Percentiles rank a stretch among this genome's conserved stretches.
These are phyloP conservation scores for Rhizopogon sp. DNA, from an alignment of 768 basidiomycete genomes.

Conservation along the genomic window DNA sequence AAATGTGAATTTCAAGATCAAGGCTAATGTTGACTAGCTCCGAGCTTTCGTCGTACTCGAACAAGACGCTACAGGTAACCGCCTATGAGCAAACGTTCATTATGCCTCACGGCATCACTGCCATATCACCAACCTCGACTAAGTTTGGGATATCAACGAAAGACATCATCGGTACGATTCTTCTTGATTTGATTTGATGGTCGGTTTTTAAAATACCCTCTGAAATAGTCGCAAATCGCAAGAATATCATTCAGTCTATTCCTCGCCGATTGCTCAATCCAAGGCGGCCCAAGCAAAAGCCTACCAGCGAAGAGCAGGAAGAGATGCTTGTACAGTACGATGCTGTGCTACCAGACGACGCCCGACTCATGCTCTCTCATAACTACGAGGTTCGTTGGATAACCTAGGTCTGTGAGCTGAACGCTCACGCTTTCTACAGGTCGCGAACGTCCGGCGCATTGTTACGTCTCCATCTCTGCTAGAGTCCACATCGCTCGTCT, in stretches of 20 bases:
- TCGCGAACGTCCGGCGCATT: constrained; percentile 64
- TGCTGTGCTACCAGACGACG: constrained; percentile 68
- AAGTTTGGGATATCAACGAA: constrained; percentile 86
- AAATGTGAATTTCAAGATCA: constrained; percentile 13
- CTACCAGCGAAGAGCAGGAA: constrained; percentile 73
- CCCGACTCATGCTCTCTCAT: constrained; percentile 51
- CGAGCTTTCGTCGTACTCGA: constrained; percentile 50
- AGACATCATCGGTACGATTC: constrained; percentile 74
- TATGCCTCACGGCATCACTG: constrained; percentile 62
- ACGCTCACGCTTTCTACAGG: constrained; percentile 33
- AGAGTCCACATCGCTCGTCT: constrained; percentile 88
- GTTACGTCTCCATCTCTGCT: constrained; percentile 78
- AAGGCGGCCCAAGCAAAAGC: constrained; percentile 72
- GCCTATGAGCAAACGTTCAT: constrained; percentile 66
- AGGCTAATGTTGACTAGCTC: constrained; percentile 30
- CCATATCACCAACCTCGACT: constrained; percentile 72
- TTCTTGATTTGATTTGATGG: not conserved
- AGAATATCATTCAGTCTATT: constrained; percentile 69
- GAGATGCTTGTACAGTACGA: constrained; percentile 87
- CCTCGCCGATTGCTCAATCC: constrained; percentile 77
- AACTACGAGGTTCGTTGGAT: constrained; percentile 39
- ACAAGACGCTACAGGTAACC: constrained; percentile 47
- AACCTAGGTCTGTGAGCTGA: constrained; percentile 14
- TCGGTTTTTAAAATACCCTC: not conserved
- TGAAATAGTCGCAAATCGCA: constrained; percentile 65